Conservation (phyloP, 2,329 filamentous ascomycete species). For the Fusarium nanum region DNA sequence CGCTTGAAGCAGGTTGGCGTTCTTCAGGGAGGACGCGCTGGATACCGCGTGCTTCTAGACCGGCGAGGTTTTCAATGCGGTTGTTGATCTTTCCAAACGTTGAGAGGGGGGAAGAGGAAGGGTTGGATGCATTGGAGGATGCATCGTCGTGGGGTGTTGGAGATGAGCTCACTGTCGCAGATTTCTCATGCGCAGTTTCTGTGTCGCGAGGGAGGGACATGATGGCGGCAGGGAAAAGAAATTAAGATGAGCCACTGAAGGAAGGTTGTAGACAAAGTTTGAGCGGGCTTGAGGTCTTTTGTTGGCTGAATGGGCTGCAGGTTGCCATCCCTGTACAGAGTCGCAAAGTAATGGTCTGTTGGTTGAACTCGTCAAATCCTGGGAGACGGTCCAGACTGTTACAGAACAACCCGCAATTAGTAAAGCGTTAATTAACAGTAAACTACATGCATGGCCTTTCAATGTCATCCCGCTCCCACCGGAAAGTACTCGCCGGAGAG, state of each 20-base stretch:
- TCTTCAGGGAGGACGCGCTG: conserved; percentile 53
- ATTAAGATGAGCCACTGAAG: conserved; percentile 1
- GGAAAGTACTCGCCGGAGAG: not conserved
- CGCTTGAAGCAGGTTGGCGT: conserved; percentile 49
- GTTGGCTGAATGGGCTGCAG: not conserved
- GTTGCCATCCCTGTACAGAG: not conserved
- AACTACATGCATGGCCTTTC: not conserved
- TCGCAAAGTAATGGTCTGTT: not conserved
- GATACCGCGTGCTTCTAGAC: conserved; percentile 56
- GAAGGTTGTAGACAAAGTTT: not conserved
- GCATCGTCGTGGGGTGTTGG: conserved; percentile 19
- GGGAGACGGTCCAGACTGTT: not conserved
- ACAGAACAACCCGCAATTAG: not conserved
- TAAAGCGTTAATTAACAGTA: not conserved
- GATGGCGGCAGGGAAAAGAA: not conserved
- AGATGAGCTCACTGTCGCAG: conserved; percentile 17
- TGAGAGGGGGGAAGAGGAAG: conserved; percentile 1
- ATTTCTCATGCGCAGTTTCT: conserved; percentile 35
- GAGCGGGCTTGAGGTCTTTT: not conserved
- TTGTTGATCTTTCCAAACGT: conserved; percentile 31
- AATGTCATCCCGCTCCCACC: not conserved
- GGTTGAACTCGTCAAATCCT: not conserved
- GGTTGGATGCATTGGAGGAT: conserved; percentile 1
- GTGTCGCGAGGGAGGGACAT: conserved; percentile 15
- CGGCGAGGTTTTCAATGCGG: conserved; percentile 46